Percentiles rank a stretch among this genome's conserved stretches.
Evolutionary conservation across 495 filamentous ascomycete species (phyloP).

Genomic region (Aspergillus egyptiacus): DNA sequence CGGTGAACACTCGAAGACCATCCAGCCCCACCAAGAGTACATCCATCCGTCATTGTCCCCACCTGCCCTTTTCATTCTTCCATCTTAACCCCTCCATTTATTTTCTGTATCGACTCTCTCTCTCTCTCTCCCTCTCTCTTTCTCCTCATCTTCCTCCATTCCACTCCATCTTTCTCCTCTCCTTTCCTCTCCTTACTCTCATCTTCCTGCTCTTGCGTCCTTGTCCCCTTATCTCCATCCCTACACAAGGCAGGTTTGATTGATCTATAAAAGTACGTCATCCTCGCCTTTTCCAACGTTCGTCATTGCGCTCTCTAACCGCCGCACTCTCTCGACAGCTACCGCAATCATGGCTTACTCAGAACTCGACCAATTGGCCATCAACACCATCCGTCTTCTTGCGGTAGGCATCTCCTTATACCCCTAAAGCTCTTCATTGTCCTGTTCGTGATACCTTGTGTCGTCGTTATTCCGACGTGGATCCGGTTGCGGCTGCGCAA

Average conservation of each 20-base stretch:
- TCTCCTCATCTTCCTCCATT: slow-evolving; percentile 13
- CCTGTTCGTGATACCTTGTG: slow-evolving; percentile 6
- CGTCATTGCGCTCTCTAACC: slow-evolving; percentile 6
- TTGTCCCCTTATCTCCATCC: slow-evolving; percentile 14
- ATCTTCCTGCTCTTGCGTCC: slow-evolving; percentile 16
- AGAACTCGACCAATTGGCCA: slow-evolving; percentile 78
- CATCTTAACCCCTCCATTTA: slow-evolving; percentile 22
- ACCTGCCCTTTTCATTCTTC: slow-evolving; percentile 26
- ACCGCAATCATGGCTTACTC: slow-evolving; percentile 78
- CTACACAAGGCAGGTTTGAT: slow-evolving; percentile 10
- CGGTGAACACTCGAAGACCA: slow-evolving; percentile 6
- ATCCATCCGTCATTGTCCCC: slow-evolving; percentile 23
- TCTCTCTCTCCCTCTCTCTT: slow-evolving; percentile 13
- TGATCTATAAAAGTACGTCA: slow-evolving; percentile 13
- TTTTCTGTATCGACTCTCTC: slow-evolving; percentile 18
- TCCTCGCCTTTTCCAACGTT: slow-evolving; percentile 2
- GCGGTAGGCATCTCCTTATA: slow-evolving; percentile 54
- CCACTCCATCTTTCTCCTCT: slow-evolving; percentile 17
- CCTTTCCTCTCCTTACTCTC: slow-evolving; percentile 20
- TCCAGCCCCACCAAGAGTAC: slow-evolving; percentile 1
- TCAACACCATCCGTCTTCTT: slow-evolving; percentile 96
- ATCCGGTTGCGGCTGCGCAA: too few relatives aligned
- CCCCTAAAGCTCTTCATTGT: slow-evolving; percentile 12
- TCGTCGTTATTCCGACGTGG: slow-evolving; percentile 3
- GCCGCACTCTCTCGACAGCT: slow-evolving; percentile 19